phyloP scores from a whole-genome alignment of 2,329 filamentous ascomycete species.

The Aspergillus sp. region DNA sequence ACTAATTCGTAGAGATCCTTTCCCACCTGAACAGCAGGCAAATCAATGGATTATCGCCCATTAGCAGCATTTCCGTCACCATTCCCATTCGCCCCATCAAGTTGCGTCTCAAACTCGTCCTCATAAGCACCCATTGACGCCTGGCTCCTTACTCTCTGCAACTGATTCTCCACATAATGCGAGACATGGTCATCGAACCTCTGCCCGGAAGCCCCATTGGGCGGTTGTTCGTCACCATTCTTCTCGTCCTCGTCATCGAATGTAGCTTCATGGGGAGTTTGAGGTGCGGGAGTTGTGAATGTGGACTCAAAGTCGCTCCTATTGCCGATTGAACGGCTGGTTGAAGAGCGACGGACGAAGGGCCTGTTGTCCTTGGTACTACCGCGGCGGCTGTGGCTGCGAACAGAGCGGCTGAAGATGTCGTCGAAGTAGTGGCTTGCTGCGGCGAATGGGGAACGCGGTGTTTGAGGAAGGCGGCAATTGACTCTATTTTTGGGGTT shows the following conservation, averaged over 20 bases:
- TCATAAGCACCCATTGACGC: conserved; percentile 52
- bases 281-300: conserved; percentile 29
- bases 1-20: neutral
- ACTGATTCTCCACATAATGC: conserved; percentile 77
- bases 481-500: conserved; percentile 63
- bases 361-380: conserved; percentile 44
- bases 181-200: conserved; percentile 69
- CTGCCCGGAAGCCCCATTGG: conserved; percentile 44
- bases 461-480: conserved; percentile 89
- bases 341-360: conserved; percentile 73
- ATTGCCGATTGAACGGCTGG: conserved; percentile 76
- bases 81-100: conserved; percentile 40
- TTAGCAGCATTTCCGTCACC: neutral
- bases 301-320: conserved; percentile 72
- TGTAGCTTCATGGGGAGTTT: conserved; percentile 27
- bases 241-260: conserved; percentile 35
- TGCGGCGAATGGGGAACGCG: conserved; percentile 77
- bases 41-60: neutral
- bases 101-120: conserved; percentile 63
- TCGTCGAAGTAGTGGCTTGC: conserved; percentile 97
- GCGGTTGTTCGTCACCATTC: conserved; percentile 31
- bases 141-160: conserved; percentile 68
- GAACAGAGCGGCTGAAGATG: conserved; percentile 63
- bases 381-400: conserved; percentile 38
- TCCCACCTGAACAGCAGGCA: neutral